Evolutionary conservation across 2,329 filamentous ascomycete genomes (phyloP).

Genomic region (Sarocladium oryzae): DNA sequence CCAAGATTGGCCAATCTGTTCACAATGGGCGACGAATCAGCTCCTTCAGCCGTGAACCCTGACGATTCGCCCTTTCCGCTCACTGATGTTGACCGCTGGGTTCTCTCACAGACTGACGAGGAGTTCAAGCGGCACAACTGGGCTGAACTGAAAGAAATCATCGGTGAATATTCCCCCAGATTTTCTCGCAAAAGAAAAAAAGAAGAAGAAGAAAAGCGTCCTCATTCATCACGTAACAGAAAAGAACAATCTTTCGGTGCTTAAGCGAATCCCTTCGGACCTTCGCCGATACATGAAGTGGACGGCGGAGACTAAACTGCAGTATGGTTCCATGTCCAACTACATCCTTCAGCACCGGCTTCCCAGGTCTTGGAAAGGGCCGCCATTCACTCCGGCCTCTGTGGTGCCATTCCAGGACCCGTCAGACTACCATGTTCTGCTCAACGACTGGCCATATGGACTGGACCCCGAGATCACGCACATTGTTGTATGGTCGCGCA

Average conservation of each 20-base stretch:
- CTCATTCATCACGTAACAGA: too few species aligned
- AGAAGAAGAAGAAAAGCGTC: too few species aligned
- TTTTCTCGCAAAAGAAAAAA: neutral
- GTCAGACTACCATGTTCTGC: constrained; percentile 62
- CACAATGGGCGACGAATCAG: constrained; percentile 33
- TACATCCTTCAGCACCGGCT: constrained; percentile 72
- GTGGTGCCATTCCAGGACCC: constrained; percentile 44
- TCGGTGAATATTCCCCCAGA: constrained; percentile 36
- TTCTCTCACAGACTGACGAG: constrained; percentile 59
- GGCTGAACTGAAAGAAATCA: constrained; percentile 63
- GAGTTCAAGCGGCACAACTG: constrained; percentile 67
- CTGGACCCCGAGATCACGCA: constrained; percentile 62
- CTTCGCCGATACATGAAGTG: constrained; percentile 74
- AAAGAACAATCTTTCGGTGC: constrained; percentile 59
- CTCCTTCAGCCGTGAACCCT: constrained; percentile 11
- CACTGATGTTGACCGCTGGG: constrained; percentile 51
- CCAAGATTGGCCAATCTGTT: too few species aligned
- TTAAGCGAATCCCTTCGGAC: constrained; percentile 77
- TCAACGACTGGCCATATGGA: constrained; percentile 94
- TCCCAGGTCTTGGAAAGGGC: constrained; percentile 55
- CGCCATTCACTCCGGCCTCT: constrained; percentile 48
- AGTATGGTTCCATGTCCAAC: constrained; percentile 73
- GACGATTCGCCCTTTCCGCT: constrained; percentile 50
- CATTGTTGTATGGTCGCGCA: constrained; percentile 88
- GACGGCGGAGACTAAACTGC: constrained; percentile 59